Evolutionary conservation across 2,329 filamentous ascomycete species (phyloP).

Genomic region (Sordariomycetes sp.): DNA sequence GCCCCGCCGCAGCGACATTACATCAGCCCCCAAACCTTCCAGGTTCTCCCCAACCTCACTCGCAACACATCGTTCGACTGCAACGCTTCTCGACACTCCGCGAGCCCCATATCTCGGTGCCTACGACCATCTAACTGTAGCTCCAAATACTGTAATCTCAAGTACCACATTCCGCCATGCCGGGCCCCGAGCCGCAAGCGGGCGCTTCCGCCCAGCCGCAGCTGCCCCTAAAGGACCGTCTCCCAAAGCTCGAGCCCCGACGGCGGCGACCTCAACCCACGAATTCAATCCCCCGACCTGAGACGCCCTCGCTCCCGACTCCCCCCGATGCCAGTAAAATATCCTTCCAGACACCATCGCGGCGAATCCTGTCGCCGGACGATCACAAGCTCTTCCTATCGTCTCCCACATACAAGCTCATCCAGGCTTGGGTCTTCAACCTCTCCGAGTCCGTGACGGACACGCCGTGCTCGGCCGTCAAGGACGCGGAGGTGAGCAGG

Average conservation of each 20-base stretch:
- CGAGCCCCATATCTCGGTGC: background rate
- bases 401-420: conserved; percentile 62
- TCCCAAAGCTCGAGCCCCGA: conserved; percentile 57
- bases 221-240: conserved; percentile 24
- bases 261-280: conserved; percentile 32
- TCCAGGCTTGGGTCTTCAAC: conserved; percentile 75
- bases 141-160: too few species aligned
- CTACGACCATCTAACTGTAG: background rate
- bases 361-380: conserved; percentile 66
- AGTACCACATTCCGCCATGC: background rate
- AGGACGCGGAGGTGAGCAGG: conserved; percentile 37
- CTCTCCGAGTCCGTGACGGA: conserved; percentile 72
- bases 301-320: conserved; percentile 59
- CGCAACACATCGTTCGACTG: conserved; percentile 5
- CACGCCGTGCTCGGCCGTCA: conserved; percentile 48
- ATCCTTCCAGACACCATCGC: conserved; percentile 52
- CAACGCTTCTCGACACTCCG: conserved; percentile 2
- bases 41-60: background rate
- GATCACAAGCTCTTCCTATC: conserved; percentile 74
- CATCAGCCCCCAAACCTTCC: background rate
- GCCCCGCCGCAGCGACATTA: background rate
- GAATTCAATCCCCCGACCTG: conserved; percentile 52
- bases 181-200: background rate
- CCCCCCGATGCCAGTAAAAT: conserved; percentile 49
- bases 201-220: conserved; percentile 14